Base-by-base conservation (phyloP, 352 stramenopile genomes). In the Phytophthora cryptogea region DNA sequence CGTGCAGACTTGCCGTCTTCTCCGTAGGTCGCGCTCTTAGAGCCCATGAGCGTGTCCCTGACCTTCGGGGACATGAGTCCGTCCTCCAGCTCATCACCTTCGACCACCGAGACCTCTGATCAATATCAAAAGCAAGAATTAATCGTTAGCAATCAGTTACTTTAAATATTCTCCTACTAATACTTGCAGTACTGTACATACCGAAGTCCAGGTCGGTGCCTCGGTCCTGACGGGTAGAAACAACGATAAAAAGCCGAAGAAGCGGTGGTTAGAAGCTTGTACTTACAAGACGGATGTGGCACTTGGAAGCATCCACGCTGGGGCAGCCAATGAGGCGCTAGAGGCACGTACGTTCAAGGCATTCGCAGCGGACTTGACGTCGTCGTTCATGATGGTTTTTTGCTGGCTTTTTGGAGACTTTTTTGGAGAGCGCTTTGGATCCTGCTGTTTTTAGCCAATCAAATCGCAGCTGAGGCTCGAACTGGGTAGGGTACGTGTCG, bases 1-100 rank as follows among this genome's bases (percentile, higher is more conserved):
- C 59, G 59, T 35, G 45, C 52, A 52, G 67, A 39, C 13, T 80
- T 85, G 32, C 44, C 64, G 47, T 63, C 78, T 54, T 73, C 78
- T 54, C 58, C 72, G 39, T 63, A 83, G 6, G 57, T 53, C 26
- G 53, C 68, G 8, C 52, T 70, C 57, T 85, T 88, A 35, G 49
- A 33, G 31, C 78, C 80, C 64, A 92, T 89, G 8, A 92, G 65
- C 28, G 58, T 75, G 37, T 92, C 80, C 10, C 77, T 72, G 10
- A 70, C 80, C 74, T 90, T 91, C 8, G 81, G 78, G 11, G 85
- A 94, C 61, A 92, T 78, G 28, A 92, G 46, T 37, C 84, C 84
- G 53, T 87, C 72, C 52, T 94, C 84, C 40, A 93, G 58, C 37
- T 90, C 86, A 46, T 92, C 80, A 17, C 66, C 70, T 53, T 86